phyloP scores from a whole-genome alignment of 306 rosid species.

The Trifolium dubium region DNA sequence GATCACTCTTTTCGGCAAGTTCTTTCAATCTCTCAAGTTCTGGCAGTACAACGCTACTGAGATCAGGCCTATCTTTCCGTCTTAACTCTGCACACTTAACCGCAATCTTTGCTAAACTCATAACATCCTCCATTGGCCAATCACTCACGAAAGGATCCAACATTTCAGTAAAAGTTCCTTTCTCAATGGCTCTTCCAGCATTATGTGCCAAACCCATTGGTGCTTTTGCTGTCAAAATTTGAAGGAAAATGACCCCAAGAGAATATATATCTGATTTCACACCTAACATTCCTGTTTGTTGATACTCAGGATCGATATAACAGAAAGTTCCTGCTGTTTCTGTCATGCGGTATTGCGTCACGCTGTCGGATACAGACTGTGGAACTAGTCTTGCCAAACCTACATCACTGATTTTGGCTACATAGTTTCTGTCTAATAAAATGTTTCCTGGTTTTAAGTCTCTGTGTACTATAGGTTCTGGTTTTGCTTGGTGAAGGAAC shows the following conservation, averaged over 20 bases:
- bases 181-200: slow-evolving; percentile 67
- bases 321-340: slow-evolving; percentile 95
- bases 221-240: slow-evolving; percentile 74
- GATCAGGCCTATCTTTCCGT: slow-evolving; percentile 88
- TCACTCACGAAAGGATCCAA: slow-evolving; percentile 74
- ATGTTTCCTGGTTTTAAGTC: slow-evolving; percentile 96
- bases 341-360: slow-evolving; percentile 86
- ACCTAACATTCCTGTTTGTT: slow-evolving; percentile 96
- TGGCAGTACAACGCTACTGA: slow-evolving; percentile 66
- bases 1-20: slow-evolving; percentile 56
- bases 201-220: slow-evolving; percentile 95
- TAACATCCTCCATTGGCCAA: slow-evolving; percentile 79
- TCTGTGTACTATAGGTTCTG: slow-evolving; percentile 95
- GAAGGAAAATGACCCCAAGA: slow-evolving; percentile 85
- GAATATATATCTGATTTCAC: slow-evolving; percentile 91
- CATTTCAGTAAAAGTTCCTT: slow-evolving; percentile 61
- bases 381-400: slow-evolving; percentile 95
- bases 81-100: slow-evolving; percentile 79
- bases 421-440: slow-evolving; percentile 75
- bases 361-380: slow-evolving; percentile 64
- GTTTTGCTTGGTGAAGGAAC: slow-evolving; percentile 94
- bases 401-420: slow-evolving; percentile 86
- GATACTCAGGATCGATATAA: slow-evolving; percentile 96
- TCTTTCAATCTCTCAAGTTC: slow-evolving; percentile 68
- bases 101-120: slow-evolving; percentile 66